These are phyloP conservation scores for Colletotrichum limetticola DNA, from an alignment of 2,329 filamentous ascomycete species.

Conservation along the genomic window DNA sequence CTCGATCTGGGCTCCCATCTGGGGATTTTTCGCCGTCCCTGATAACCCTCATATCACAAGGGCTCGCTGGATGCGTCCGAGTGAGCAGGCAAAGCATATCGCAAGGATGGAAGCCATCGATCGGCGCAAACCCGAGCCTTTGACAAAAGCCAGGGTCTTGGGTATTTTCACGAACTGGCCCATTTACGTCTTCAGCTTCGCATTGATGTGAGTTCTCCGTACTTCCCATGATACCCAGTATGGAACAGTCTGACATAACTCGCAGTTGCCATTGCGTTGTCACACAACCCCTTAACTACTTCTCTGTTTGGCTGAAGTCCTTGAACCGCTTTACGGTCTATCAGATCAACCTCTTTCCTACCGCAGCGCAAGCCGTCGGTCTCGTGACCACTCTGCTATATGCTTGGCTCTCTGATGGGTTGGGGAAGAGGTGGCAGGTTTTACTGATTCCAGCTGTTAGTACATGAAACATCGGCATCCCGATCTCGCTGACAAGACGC, in stretches of 20 bases:
- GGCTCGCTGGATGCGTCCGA: not conserved
- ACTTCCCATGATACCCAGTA: too few species aligned
- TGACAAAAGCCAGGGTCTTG: not conserved
- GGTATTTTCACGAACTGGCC: not conserved
- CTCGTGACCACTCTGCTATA: not conserved
- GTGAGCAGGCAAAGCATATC: not conserved
- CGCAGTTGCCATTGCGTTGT: not conserved
- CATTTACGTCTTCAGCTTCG: not conserved
- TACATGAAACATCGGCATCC: not conserved
- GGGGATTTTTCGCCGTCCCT: constrained; percentile 37
- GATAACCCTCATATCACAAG: constrained; percentile 12
- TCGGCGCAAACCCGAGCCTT: not conserved
- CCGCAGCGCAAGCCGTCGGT: not conserved
- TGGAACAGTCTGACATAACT: not conserved
- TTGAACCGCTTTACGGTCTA: not conserved
- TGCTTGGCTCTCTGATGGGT: not conserved
- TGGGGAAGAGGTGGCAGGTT: not conserved
- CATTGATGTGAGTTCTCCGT: not conserved
- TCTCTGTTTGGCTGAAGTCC: not conserved
- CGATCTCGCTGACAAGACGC: not conserved
- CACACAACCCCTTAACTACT: not conserved
- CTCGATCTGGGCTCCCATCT: constrained; percentile 36
- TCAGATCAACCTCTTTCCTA: not conserved
- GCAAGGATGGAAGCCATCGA: not conserved
- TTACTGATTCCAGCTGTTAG: not conserved